Base-by-base conservation (phyloP, 169 alveolate genomes). In the Plasmodium blacklocki region DNA sequence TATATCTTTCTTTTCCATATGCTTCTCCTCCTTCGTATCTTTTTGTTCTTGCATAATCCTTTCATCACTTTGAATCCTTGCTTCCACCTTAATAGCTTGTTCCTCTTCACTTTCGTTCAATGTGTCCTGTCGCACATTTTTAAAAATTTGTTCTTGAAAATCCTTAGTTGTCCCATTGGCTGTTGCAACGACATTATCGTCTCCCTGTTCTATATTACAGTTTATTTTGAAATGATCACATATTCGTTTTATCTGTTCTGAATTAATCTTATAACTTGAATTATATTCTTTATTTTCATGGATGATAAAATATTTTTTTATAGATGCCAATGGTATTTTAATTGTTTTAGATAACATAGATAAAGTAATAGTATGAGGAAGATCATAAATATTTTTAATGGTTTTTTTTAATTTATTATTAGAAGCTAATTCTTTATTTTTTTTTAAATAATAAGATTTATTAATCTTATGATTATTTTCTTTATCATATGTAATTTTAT, bases 281-380 rank as follows among this genome's bases (percentile, higher is more conserved):
- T 26, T 23, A 49, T 32, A 68, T 62, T 67, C 91, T 63, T 62
- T 83, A 19, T 62, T 83, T 47, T 83, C 91, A 39, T 83, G 68
- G 2, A 83, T 83, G 15, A 83, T 43, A 58, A 83, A 83, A 23
- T 54, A 83, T 58, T 68, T 67, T 39, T 83, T 83, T 23, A 83
- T 14, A 9, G 91, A 54, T 7, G 91, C 43, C 5, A 29, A 3
- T 0, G 91, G 56, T 39, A 83, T 83, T 83, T 83, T 83, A 32
- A 62, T 68, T 2, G 56, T 68, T 58, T 68, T 67, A 5, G 91
- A 32, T 12, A 83, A 54, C 19, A 18, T 49, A 8, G 80, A 60
- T 18, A 83, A 5, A 23, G 49, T 56, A 0, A 72, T 72, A 56
- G 19, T 68, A 7, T 68, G 54, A 29, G 56, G 15, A 54, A 18